Conservation (phyloP, 2,329 filamentous ascomycete genomes). For the Penicillium sclerotiorum region DNA sequence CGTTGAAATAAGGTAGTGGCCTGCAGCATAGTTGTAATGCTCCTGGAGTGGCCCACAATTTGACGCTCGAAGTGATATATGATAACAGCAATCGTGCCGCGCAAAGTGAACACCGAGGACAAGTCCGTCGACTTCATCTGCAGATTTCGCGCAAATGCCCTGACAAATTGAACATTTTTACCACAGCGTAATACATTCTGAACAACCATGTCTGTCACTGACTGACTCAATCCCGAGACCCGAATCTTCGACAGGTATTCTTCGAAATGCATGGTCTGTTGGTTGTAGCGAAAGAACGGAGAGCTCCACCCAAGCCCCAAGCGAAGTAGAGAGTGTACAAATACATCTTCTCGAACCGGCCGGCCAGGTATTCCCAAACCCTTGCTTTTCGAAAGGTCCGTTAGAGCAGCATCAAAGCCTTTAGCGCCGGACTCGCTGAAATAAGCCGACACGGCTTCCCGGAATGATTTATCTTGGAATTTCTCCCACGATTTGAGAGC, state of each 20-base stretch:
- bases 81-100: slow-evolving; percentile 37
- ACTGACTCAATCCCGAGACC: slow-evolving; percentile 55
- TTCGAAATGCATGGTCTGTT: slow-evolving; percentile 38
- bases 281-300: slow-evolving; percentile 46
- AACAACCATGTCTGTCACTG: slow-evolving; percentile 39
- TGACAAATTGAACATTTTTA: slow-evolving; percentile 39
- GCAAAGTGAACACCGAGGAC: slow-evolving; percentile 39
- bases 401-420: slow-evolving; percentile 44
- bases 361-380: slow-evolving; percentile 28
- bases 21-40: slow-evolving; percentile 38
- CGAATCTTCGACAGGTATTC: slow-evolving; percentile 48
- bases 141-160: slow-evolving; percentile 37
- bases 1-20: slow-evolving; percentile 42
- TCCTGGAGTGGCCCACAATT: slow-evolving; percentile 28
- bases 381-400: slow-evolving; percentile 26
- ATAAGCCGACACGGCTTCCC: slow-evolving; percentile 41
- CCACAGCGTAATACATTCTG: slow-evolving; percentile 39
- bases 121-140: slow-evolving; percentile 30
- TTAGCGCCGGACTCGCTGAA: slow-evolving; percentile 47
- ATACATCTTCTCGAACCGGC: slow-evolving; percentile 40
- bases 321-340: slow-evolving; percentile 44
- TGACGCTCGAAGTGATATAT: slow-evolving; percentile 42
- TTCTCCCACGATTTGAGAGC: slow-evolving; percentile 46
- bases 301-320: slow-evolving; percentile 50
- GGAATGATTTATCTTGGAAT: slow-evolving; percentile 35